Evolutionary conservation across 345 rosid species (phyloP).

Genomic region (Hypericum androsaemum): DNA sequence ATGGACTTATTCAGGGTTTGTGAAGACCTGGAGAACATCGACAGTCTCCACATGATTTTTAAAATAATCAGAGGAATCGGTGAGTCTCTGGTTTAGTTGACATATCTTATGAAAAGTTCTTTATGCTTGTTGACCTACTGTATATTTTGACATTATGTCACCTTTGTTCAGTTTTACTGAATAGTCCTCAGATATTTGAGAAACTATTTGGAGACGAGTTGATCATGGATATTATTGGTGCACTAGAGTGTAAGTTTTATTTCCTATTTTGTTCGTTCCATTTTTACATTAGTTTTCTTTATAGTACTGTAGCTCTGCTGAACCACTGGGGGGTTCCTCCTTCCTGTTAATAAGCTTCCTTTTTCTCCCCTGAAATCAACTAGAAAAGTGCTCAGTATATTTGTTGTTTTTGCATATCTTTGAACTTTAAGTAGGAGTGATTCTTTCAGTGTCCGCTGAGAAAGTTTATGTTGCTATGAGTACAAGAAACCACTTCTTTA

Average conservation of each 20-base stretch:
- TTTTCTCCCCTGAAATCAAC: too few species aligned
- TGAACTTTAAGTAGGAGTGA: too few species aligned
- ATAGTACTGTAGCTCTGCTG: neutral
- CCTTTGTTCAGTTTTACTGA: conserved; percentile 61
- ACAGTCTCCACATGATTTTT: conserved; percentile 71
- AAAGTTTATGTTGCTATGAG: too few species aligned
- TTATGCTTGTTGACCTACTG: conserved; percentile 8
- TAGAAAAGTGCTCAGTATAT: too few species aligned
- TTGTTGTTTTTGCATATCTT: too few species aligned
- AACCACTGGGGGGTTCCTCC: too few species aligned
- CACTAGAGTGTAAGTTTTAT: conserved; percentile 76
- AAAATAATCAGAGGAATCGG: conserved; percentile 77
- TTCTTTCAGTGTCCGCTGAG: too few species aligned
- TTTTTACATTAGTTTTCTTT: neutral
- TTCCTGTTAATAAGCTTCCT: too few species aligned
- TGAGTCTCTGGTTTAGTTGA: conserved; percentile 29
- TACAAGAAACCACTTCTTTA: too few species aligned
- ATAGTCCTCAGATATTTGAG: conserved; percentile 67
- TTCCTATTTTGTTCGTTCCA: neutral
- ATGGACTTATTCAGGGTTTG: conserved; percentile 59
- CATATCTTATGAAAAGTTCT: conserved; percentile 9
- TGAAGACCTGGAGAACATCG: conserved; percentile 54
- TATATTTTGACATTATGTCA: conserved; percentile 12
- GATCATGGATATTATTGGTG: conserved; percentile 77
- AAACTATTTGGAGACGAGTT: conserved; percentile 74